Base-by-base conservation (phyloP, 2,329 filamentous ascomycete species). In the Ophiostoma populinum region DNA sequence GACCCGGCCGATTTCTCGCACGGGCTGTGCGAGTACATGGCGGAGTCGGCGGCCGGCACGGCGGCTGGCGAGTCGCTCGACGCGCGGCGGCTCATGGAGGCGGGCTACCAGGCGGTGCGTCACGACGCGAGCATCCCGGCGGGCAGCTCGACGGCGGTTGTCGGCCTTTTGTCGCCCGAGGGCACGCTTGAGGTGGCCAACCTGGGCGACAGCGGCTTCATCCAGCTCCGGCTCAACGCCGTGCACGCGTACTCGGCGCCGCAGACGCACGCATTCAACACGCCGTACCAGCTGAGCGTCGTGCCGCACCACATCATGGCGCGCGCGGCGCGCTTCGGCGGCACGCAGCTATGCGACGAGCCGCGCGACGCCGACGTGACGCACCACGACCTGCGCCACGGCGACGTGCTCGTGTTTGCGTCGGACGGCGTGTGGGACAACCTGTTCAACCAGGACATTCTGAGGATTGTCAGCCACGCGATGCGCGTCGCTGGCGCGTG, bases 381-480 rank as follows among this genome's bases (percentile, higher is more conserved):
- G 12, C 74, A 74, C 40, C 75, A 92, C 52, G 56, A 62, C 27
- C 67, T 95, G 37, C 75, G 79, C 43, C 85, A 95, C 53, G 90
- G 90, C 15, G 90, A 98, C 51, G 78, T 98, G 2, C 62, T 95
- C n/a, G 59, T 98, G 13, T 80, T 98, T 45, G 90, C 85, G 2
- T 93, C 85, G 1, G 90, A 98, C 54, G 90, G 90, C 4, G 79
- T 95, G 5, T 90, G 90, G 69, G 90, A 98, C 54, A 98, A 98
- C 47, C 64, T 98, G 21, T 90, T 82, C 49, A 80, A 85, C 48
- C 80, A 92, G 49, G 85, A 98, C 45, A 77, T 92, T 20, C 65
- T 98, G 10, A 71, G 75, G 40, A 73, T 92, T 35, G 75, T 87
- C 18, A 87, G 77, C 44, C 65, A 67, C 32, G 63, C 75, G 19